Base-by-base conservation (phyloP, 2,329 filamentous ascomycete species). In the Periconia digitata region DNA sequence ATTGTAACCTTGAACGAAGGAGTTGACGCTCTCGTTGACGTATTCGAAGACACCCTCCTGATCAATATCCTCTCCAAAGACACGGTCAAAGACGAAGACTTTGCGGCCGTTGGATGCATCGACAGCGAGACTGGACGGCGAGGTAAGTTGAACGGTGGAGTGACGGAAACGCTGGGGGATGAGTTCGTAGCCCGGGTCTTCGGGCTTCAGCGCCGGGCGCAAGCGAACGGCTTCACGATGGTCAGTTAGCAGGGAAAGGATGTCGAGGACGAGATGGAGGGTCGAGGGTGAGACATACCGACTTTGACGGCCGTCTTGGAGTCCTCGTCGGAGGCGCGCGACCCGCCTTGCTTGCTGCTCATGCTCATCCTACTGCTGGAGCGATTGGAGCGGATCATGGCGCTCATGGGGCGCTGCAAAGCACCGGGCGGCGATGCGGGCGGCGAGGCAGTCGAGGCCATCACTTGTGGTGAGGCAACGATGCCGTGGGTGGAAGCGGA, bases 21-120 rank as follows among this genome's bases (percentile, higher is more conserved):
- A 89, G 60, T 80, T 84, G 59, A 97, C 88, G 61, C 91, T 95
- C 59, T 99, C 94, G 53, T 84, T 84, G 41, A 99, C 78, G 64
- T 99, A 99, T 40, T 96, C 89, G 89, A 92, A 99, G 40, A 99
- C 76, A 40, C 92, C 92, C 58, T 94, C 88, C 70, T 99, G 94
- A 50, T 83, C 81, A 7, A 91, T 80, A 2, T 94, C 87, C 60
- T 92, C 85, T 24, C 85, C 82, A 66, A 99, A 99, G 5, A 99
- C 92, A 53, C 91, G 86, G 73, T 99, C 94, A 68, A 99, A 99
- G 17, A 97, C 87, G 67, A 99, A 99, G 3, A 96, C 80, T 69
- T 97, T 97, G 66, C 88, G 88, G 42, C 92, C 94, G 66, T 96
- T 91, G 0, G 91, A 87, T 2, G 92, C 89, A 66, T 97, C 94